Conservation (phyloP, 2,329 filamentous ascomycete genomes). For the Penicillium sp. region DNA sequence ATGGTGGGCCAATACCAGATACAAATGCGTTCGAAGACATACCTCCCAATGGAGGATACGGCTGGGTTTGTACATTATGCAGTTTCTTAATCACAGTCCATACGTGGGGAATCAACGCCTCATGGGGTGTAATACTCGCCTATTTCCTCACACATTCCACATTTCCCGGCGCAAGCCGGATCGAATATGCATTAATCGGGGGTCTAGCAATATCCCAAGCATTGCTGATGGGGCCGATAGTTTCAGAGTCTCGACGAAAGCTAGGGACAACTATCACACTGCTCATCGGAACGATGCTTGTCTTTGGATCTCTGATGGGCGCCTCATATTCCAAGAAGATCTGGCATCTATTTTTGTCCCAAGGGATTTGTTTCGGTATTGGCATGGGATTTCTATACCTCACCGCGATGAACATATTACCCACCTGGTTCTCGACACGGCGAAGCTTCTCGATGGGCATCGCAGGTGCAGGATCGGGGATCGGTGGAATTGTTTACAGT, state of each 20-base stretch:
- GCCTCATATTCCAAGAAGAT: slow-evolving; percentile 30
- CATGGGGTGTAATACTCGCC: slow-evolving; percentile 50
- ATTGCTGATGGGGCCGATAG: slow-evolving; percentile 32
- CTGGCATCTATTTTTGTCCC: slow-evolving; percentile 29
- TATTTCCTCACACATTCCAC: slow-evolving; percentile 43
- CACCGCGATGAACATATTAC: slow-evolving; percentile 21
- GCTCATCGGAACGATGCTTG: background rate
- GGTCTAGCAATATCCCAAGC: slow-evolving; percentile 42
- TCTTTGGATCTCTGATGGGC: slow-evolving; percentile 15
- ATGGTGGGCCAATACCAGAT: background rate
- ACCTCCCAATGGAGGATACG: slow-evolving; percentile 7
- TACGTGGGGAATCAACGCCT: slow-evolving; percentile 18
- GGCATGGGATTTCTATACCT: slow-evolving; percentile 32
- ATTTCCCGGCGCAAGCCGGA: slow-evolving; percentile 38
- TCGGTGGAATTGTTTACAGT: slow-evolving; percentile 26
- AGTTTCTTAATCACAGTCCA: slow-evolving; percentile 4
- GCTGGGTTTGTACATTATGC: slow-evolving; percentile 5
- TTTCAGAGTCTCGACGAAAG: background rate
- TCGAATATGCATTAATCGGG: slow-evolving; percentile 48
- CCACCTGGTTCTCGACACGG: slow-evolving; percentile 37
- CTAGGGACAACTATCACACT: slow-evolving; percentile 7
- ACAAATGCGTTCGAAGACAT: background rate
- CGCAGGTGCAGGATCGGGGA: slow-evolving; percentile 31
- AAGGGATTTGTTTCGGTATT: slow-evolving; percentile 29
- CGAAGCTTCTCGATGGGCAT: slow-evolving; percentile 37